Evolutionary conservation across 2,329 filamentous ascomycete genomes (phyloP).

Genomic region (Monilinia laxa): DNA sequence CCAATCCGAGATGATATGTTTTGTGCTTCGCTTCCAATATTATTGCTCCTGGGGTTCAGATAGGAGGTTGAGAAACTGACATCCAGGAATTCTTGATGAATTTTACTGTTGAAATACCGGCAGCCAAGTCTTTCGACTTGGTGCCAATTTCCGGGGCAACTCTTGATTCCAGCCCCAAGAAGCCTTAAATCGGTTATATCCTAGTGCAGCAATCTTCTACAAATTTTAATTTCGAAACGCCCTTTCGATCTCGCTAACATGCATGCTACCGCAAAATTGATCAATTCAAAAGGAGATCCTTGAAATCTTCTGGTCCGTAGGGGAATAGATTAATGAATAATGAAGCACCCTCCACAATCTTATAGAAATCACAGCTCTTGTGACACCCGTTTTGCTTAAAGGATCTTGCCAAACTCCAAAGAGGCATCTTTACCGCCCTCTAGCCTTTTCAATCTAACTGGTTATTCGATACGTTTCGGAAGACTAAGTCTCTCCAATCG

Average conservation of each 20-base stretch:
- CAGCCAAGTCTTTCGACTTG: neutral
- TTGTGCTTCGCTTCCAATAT: neutral
- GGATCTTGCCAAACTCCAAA: neutral
- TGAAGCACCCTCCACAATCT: neutral
- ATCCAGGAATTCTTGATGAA: neutral
- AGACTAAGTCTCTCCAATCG: neutral
- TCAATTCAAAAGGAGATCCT: constrained; percentile 5
- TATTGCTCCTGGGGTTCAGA: neutral
- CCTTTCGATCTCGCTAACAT: neutral
- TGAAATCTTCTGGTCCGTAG: neutral
- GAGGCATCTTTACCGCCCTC: too few relatives aligned
- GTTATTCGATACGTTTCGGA: neutral
- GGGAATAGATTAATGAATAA: constrained; percentile 1
- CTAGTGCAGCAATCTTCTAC: neutral
- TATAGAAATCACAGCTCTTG: neutral
- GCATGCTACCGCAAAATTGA: neutral
- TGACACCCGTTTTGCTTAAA: constrained; percentile 2
- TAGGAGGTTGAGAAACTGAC: neutral
- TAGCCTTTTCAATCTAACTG: neutral
- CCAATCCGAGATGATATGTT: neutral
- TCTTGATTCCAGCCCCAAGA: neutral
- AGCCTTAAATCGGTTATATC: neutral
- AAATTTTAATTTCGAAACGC: neutral
- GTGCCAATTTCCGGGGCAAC: constrained; percentile 9
- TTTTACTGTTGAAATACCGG: neutral